Evolutionary conservation across 129 eudicot genomes (phyloP), one percentile per base, ranked within the genome.

Genomic region (Oenanthe sinensis): DNA sequence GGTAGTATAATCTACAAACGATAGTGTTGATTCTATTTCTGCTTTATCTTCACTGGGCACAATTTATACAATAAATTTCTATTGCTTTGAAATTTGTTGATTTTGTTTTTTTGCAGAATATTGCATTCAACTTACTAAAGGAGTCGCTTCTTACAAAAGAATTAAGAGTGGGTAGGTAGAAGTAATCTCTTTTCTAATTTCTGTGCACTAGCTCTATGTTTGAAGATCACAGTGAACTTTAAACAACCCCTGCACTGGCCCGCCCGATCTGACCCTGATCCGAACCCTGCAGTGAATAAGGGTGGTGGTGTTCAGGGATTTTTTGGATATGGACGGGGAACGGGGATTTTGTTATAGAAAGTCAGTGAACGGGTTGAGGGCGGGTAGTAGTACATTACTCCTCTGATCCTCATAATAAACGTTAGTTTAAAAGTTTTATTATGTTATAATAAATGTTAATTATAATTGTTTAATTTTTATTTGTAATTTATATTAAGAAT

Each of bases 101-200:
- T 78, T 77, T 75, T 37, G 20, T 40, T 72, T 84, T 44, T 81
- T 83, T 86, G 91, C 97, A 95, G 98, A 90, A 91, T 86, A 96
- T 87, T 42, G 98, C 98, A 58, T 86, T 81, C 86, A 96, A 90
- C 80, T 82, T 87, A 75, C 74, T 95, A 78, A 85, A 85, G 81
- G 90, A 87, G 83, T 86, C 93, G 33, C 86, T 82, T 60, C 68
- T 81, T 39, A 79, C 86, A 60, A 83, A 79, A 54, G 86, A 73
- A 77, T 72, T 77, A 80, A 81, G 63, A 78, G 54, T 55, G 65
- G 92, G 98, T 94, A 84, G 44, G 96, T 83, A 77, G 70, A 81
- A 68, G 60, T 80, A 67, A 60, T 50, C 40, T 81, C 73, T 48
- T 65, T n/a, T 24, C 50, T 67, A 42, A 5, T 28, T 33, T 67